Evolutionary conservation across 345 rosid genomes (phyloP), one percentile per base, ranked within the genome.

Genomic region (Cardamine resedifolia): DNA sequence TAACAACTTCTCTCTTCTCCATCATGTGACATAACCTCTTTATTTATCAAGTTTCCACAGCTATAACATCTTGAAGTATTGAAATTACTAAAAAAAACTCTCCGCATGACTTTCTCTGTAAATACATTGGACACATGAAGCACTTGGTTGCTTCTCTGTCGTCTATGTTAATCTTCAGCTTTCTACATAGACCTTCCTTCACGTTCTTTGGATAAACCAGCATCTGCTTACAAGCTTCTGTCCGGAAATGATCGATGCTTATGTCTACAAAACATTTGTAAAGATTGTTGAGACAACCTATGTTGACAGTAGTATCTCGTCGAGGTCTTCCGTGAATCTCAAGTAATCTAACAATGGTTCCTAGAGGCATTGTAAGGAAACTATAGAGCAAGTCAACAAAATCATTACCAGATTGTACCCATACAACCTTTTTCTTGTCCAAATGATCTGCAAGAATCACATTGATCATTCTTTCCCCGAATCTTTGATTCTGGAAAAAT

Each of bases 381-480:
- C 81, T 47, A 20, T 60, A 67, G 55, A 72, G 70, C 8, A 78
- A 66, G 26, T 72, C 74, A 52, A 72, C 74, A 19, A 72, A 72
- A 52, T 78, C 73, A 43, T 56, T 56, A 0, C 53, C 72, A 43
- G 53, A 41, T 3, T 28, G 72, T 41, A 68, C n/a, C 64, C 43
- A 55, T 0, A 43, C 43, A 14, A 30, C 24, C 1, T 68, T 56
- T 19, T 8, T 3, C 30, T 28, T 68, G 23, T 20, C 5, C 64
- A 56, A 2, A 56, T 43, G 64, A 44, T 68, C 2, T 1, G n/a
- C 55, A 19, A 43, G 18, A 43, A 68, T 4, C 15, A 68, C 73
- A 43, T 15, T 56, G 23, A 56, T 68, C 55, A 10, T 55, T 28
- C 6, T 41, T 41, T 68, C n/a, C n/a, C n/a, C n/a, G n/a, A n/a